Base-by-base conservation (phyloP, 192 early-diverging fungal species). In the Backusella luteola region DNA sequence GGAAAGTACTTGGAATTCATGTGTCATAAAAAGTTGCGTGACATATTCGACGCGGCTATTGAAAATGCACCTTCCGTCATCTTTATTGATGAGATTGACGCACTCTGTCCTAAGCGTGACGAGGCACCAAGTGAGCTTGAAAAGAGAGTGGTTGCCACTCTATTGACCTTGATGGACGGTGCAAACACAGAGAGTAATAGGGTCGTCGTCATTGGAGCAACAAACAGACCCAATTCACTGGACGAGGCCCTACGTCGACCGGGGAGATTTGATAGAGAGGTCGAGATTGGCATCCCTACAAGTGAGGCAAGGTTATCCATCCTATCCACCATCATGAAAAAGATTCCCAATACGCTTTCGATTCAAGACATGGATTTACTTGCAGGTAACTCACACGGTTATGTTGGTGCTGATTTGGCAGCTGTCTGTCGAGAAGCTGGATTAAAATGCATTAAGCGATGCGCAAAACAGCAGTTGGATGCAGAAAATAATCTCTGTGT, bases 331-430 rank as follows among this genome's bases (percentile, higher is more conserved):
- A 82, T 94, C 14, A 86, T 98, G 32, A 76, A 75, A 11, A 80
- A 82, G 11, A 91, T 91, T 56, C 96, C 95, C 2, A 85, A 97
- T 77, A 78, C 80, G 6, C 79, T 99, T 8, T 84, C 89, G 7
- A 46, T 76, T 1, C 76, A 77, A 5, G 86, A 98, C 19, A 71
- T 97, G 1, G 79, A 81, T 0, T 67, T 74, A 0, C 56, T 98
- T 17, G 91, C 96, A 0, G 85, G 86, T 0, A 76, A 77, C 36
- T 89, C 93, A 0, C 98, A 99, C 78, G 98, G 98, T 0, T 99
- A 93, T 82, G 97, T 99, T 71, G 98, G 98, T n/a, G 98, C 98
- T 4, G 98, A 99, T 84, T 76, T 99, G 23, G 93, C 94, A 3
- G 93, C 94, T 6, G 86, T 97, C 4, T 87, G 90, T 68, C 87